These are phyloP conservation scores for Eimeria nieschulzi DNA, from an alignment of 169 alveolate genomes.

Conservation along the genomic window DNA sequence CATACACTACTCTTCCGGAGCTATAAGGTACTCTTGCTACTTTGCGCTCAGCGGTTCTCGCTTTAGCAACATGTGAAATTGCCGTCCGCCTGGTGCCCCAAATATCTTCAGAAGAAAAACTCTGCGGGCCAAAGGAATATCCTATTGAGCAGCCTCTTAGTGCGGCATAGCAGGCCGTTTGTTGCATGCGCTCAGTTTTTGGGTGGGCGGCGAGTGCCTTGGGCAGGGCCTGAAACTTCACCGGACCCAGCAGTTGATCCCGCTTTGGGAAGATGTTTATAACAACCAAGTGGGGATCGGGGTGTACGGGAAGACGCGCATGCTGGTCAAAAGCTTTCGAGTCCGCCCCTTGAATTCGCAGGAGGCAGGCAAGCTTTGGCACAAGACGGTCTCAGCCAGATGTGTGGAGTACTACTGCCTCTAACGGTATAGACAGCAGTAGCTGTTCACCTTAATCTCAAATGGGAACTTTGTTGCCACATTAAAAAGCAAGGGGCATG, in stretches of 20 bases:
- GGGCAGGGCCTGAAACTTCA: constrained; percentile 21
- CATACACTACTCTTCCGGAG: constrained; percentile 43
- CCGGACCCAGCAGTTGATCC: constrained; percentile 6
- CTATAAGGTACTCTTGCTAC: neutral
- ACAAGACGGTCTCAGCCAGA: neutral
- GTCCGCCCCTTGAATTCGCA: neutral
- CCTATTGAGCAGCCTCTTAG: too few species aligned
- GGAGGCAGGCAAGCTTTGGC: constrained; percentile 35
- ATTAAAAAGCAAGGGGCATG: too few species aligned
- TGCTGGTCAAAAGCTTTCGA: constrained; percentile 23
- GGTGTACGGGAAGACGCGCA: constrained; percentile 64
- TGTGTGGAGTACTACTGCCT: too few species aligned
- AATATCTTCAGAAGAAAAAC: too few species aligned
- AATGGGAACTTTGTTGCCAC: too few species aligned
- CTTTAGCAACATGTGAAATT: too few species aligned
- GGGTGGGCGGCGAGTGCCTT: constrained; percentile 22
- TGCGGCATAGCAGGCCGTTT: too few species aligned
- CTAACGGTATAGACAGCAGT: too few species aligned
- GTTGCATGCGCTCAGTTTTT: constrained; percentile 19
- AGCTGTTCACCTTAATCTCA: too few species aligned
- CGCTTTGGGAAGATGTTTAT: constrained; percentile 12
- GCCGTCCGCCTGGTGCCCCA: too few species aligned
- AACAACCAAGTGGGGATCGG: constrained; percentile 48
- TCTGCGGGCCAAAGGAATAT: too few species aligned
- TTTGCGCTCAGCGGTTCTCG: neutral